These are phyloP conservation scores for Mycena galericulata DNA, from an alignment of 768 basidiomycete species.

Conservation along the genomic window DNA sequence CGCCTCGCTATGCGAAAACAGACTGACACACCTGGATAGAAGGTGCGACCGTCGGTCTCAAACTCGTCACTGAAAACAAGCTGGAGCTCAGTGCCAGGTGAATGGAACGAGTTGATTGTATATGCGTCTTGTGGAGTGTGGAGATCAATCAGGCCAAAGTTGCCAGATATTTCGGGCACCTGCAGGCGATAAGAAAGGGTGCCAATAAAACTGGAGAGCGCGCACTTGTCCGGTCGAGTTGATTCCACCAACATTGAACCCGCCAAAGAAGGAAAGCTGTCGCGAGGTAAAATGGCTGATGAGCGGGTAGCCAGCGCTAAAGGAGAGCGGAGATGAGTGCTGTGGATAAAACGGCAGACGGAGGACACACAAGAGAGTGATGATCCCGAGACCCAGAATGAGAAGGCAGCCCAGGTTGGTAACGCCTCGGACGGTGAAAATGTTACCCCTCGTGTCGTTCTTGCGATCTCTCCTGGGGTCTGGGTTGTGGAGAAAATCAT, in stretches of 20 bases:
- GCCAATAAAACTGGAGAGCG: not conserved
- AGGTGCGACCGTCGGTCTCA: conserved; percentile 80
- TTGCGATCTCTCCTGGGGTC: conserved; percentile 73
- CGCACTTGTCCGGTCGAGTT: conserved; percentile 79
- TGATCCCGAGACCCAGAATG: conserved; percentile 62
- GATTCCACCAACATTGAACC: conserved; percentile 82
- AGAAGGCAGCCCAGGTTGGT: conserved; percentile 79
- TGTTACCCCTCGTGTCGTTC: conserved; percentile 66
- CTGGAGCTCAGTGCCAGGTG: conserved; percentile 66
- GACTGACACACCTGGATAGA: conserved; percentile 72
- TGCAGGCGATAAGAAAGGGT: conserved; percentile 36
- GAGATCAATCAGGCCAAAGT: conserved; percentile 78
- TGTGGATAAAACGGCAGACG: not conserved
- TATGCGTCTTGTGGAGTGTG: conserved; percentile 77
- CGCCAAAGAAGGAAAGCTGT: conserved; percentile 62
- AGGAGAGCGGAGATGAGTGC: conserved; percentile 3
- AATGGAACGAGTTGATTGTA: conserved; percentile 62
- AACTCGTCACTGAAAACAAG: conserved; percentile 94
- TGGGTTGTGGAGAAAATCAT: conserved; percentile 81
- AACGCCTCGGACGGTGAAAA: conserved; percentile 78
- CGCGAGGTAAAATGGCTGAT: conserved; percentile 66
- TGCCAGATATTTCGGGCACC: conserved; percentile 72
- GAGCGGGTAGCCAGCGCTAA: conserved; percentile 73
- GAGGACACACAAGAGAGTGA: conserved; percentile 69
- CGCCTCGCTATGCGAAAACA: conserved; percentile 62